These are phyloP conservation scores for Craterostigma plantagineum DNA, from an alignment of 257 asterid species.

Conservation along the genomic window DNA sequence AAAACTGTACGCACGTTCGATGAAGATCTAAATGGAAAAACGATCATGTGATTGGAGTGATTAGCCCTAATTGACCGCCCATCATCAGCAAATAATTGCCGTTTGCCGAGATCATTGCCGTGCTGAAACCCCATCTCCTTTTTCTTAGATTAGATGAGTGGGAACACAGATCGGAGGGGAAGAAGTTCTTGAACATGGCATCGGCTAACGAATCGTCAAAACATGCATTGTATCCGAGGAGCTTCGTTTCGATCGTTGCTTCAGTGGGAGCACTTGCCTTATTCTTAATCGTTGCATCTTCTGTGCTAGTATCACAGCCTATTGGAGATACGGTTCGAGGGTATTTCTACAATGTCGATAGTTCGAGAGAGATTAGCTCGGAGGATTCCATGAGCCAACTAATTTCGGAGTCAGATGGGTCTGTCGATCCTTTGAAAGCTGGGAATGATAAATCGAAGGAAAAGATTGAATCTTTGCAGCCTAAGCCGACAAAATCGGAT, in stretches of 20 bases:
- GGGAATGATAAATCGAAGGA: too few species aligned
- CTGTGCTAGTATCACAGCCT: background rate
- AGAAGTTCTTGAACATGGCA: background rate
- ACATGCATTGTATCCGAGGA: constrained; percentile 1
- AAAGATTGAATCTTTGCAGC: too few species aligned
- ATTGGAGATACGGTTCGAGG: background rate
- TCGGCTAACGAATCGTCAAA: background rate
- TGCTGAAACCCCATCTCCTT: too few species aligned
- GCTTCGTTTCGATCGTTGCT: constrained; percentile 3
- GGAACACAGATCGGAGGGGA: too few species aligned
- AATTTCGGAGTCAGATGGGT: background rate
- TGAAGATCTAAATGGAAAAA: too few species aligned
- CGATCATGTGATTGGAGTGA: too few species aligned
- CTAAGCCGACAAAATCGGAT: too few species aligned
- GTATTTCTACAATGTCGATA: background rate
- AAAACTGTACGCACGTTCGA: too few species aligned
- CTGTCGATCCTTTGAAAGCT: background rate
- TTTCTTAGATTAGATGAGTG: too few species aligned
- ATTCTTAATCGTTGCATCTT: constrained; percentile 2
- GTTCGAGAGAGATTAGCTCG: background rate
- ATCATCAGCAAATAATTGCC: too few species aligned
- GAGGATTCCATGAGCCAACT: background rate
- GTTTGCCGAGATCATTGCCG: too few species aligned
- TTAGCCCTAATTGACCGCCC: too few species aligned
- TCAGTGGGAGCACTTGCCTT: constrained; percentile 3